These are phyloP conservation scores for Erythrophleum fordii DNA, from an alignment of 306 rosid species.

Conservation along the genomic window DNA sequence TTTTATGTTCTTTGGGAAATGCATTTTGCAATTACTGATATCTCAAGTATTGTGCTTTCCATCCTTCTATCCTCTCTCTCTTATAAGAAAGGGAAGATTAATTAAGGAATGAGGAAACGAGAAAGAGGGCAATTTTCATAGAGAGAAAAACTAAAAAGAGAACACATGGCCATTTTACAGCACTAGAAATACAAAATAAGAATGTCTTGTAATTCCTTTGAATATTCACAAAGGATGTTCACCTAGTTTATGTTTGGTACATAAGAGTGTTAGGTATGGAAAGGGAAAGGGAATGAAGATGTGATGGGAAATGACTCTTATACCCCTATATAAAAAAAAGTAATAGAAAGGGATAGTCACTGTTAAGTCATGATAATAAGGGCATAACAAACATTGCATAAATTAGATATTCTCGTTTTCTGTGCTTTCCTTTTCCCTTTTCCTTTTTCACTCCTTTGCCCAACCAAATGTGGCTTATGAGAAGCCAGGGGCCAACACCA, in stretches of 20 bases:
- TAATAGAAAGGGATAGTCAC: too few species aligned
- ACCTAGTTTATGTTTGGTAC: too few species aligned
- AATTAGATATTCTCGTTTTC: too few species aligned
- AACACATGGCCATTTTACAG: background rate
- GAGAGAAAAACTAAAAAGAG: background rate
- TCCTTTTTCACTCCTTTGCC: too few species aligned
- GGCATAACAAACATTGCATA: too few species aligned
- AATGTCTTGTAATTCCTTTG: background rate
- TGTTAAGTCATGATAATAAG: too few species aligned
- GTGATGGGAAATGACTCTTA: too few species aligned
- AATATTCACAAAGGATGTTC: background rate
- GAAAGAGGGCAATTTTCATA: background rate
- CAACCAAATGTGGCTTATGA: too few species aligned
- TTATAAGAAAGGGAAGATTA: background rate
- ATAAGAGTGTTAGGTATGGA: too few species aligned
- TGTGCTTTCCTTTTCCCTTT: too few species aligned
- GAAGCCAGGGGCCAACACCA: background rate
- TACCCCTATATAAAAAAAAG: too few species aligned
- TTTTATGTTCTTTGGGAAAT: background rate
- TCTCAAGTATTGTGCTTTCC: background rate
- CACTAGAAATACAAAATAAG: background rate
- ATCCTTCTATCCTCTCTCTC: background rate
- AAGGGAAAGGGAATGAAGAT: too few species aligned
- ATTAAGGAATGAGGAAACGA: background rate
- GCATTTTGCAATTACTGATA: background rate